Evolutionary conservation across 1,284 basidiomycete species (phyloP), one percentile per base, ranked within the genome.

Genomic region (Wallemia ichthyophaga): DNA sequence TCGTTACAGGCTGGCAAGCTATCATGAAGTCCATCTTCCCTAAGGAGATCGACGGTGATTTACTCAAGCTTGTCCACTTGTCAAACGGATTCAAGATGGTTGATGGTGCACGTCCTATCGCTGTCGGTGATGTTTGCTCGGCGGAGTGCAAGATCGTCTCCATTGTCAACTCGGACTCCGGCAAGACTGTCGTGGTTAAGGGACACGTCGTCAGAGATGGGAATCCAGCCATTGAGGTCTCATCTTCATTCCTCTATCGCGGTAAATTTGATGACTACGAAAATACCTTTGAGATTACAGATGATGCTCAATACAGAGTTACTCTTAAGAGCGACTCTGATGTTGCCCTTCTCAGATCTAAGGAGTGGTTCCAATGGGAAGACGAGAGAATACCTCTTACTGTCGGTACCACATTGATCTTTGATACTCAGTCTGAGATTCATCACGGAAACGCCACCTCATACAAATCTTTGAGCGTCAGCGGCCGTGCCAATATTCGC

Each of bases 11-110:
- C 55, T 96, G 92, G 91, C 81, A 88, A 84, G 84, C 88, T 9
- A 94, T 94, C 70, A 95, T 95, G 82, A 86, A 85, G 69, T 80
- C 88, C 1, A 89, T 95, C 70, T 96, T 94, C 79, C 91, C 91
- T n/a, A 68, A 76, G 23, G 71, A 79, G 9, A 85, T 95, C 65
- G 83, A 94, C 63, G 91, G 89, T 0, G 91, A 96, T 69, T 72
- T 98, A 27, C 76, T 98, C 65, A 89, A 88, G 70, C 81, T 96
- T 26, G 92, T 98, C 53, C 94, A 98, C 70, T 78, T 98, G 31
- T 87, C 87, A 37, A 98, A 98, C 70, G 87, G 86, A 57, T 98
- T 98, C 81, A 82, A 81, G 62, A 77, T 91, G 68, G 72, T 94
- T 60, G 76, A 83, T 27, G 85, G 83, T 59, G 79, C 82, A 25